Conservation (phyloP, 371 early-diverging fungal genomes). For the Capniomyces stellatus region DNA sequence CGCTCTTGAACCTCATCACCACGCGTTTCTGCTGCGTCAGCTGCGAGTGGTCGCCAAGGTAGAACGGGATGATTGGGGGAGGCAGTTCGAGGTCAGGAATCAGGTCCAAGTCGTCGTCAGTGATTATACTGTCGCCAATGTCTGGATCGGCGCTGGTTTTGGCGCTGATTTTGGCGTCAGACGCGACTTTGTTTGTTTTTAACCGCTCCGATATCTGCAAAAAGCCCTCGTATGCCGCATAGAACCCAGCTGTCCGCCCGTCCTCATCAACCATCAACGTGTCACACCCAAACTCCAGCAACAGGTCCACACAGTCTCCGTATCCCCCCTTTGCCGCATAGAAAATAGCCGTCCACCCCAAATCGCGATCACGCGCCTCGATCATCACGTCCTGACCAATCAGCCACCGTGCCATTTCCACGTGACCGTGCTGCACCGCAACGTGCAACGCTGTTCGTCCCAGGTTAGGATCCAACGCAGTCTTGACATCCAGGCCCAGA, state of each 20-base stretch:
- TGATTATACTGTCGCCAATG: not conserved
- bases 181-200: conserved; percentile 16
- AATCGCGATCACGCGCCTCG: conserved; percentile 69
- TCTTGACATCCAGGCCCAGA: conserved; percentile 25
- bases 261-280: conserved; percentile 64
- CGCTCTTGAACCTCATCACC: conserved; percentile 41
- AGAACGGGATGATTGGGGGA: conserved; percentile 91
- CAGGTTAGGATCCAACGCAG: conserved; percentile 9
- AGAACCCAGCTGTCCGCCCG: conserved; percentile 68
- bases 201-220: conserved; percentile 51
- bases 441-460: conserved; percentile 77
- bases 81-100: conserved; percentile 78
- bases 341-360: conserved; percentile 90
- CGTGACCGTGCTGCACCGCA: conserved; percentile 71
- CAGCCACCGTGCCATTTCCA: conserved; percentile 47
- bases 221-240: conserved; percentile 89
- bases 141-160: not conserved
- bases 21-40: conserved; percentile 68
- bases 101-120: conserved; percentile 40
- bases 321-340: conserved; percentile 89
- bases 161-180: no score
- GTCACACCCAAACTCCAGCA: conserved; percentile 64
- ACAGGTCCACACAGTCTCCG: conserved; percentile 50
- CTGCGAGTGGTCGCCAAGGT: conserved; percentile 90
- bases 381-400: conserved; percentile 53